These are phyloP conservation scores for Thamnidium elegans DNA, from an alignment of 192 early-diverging fungal species.

Conservation along the genomic window DNA sequence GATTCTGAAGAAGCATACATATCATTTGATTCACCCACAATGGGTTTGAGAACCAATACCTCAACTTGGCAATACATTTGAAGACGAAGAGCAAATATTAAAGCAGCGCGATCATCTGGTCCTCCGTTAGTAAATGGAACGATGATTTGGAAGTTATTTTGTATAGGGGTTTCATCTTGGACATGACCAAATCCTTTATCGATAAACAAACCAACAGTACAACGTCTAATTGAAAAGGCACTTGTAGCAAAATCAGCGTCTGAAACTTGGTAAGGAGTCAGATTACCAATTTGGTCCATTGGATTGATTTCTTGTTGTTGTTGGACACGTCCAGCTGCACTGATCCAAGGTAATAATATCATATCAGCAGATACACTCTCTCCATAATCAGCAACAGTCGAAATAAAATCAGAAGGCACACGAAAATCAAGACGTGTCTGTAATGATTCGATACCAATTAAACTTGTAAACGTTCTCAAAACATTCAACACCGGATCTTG, in stretches of 20 bases:
- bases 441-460: slow-evolving; percentile 61
- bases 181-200: slow-evolving; percentile 65
- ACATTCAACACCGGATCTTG: slow-evolving; percentile 78
- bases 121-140: slow-evolving; percentile 74
- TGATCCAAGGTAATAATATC: slow-evolving; percentile 70
- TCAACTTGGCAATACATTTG: slow-evolving; percentile 27
- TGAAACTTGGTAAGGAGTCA: slow-evolving; percentile 13
- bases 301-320: slow-evolving; percentile 2
- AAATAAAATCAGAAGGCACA: slow-evolving; percentile 64
- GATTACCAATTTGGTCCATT: slow-evolving; percentile 1
- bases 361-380: slow-evolving; percentile 54
- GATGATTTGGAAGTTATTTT: slow-evolving; percentile 47
- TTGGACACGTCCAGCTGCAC: neutral
- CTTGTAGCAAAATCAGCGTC: slow-evolving; percentile 7
- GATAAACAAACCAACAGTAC: slow-evolving; percentile 59
- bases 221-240: slow-evolving; percentile 30
- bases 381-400: slow-evolving; percentile 59
- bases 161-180: slow-evolving; percentile 38
- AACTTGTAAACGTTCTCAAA: slow-evolving; percentile 76
- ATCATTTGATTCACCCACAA: neutral
- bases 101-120: slow-evolving; percentile 68
- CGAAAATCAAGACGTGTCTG: slow-evolving; percentile 59
- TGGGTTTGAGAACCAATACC: neutral
- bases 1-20: neutral
- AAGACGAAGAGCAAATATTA: slow-evolving; percentile 54